Base-by-base conservation (phyloP, 192 early-diverging fungal genomes). In the Backusella tarrabulga region DNA sequence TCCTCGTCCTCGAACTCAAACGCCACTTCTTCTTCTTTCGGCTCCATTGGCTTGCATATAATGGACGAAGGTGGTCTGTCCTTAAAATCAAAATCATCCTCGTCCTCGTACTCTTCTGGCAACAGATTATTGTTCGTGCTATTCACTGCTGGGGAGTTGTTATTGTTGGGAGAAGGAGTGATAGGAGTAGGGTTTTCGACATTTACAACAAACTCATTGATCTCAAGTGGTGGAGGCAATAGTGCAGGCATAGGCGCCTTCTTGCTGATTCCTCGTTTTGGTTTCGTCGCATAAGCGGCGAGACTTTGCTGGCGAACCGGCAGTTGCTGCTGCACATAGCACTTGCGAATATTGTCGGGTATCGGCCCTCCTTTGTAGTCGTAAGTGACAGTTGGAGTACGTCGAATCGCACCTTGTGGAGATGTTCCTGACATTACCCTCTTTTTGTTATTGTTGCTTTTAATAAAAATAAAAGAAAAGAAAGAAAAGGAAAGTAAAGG, bases 291-390 rank as follows among this genome's bases (percentile, higher is more conserved):
- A 72, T 71, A 78, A 3, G 80, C 73, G 35, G 72, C 72, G 17
- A 82, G 41, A 38, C 80, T 82, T 32, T 82, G 80, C 4, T 78
- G 75, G 41, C 80, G 72, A 34, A 82, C 60, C 32, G 80, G 80
- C 4, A 82, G 63, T 14, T 76, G 72, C 52, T 82, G 80, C 15
- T 78, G 76, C 3, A 71, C 74, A 56, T 82, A 82, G 7, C 68
- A 78, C 7, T 76, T 77, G 11, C 71, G 26, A 15, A 78, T 41
- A 26, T 41, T 12, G 9, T 79, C 78, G 32, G 78, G 68, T 40
- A 79, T 79, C 2, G 78, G 72, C 34, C 78, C 76, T 3, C 76
- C 76, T n/a, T 32, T 35, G 17, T 67, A 75, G 15, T 75, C 38
- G 42, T 38, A 40, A 9, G 68, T 77, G 7, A 52, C 17, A 12